These are phyloP conservation scores for Hyparrhenia diplandra DNA, from an alignment of 176 grass and related monocot genomes.

Conservation along the genomic window DNA sequence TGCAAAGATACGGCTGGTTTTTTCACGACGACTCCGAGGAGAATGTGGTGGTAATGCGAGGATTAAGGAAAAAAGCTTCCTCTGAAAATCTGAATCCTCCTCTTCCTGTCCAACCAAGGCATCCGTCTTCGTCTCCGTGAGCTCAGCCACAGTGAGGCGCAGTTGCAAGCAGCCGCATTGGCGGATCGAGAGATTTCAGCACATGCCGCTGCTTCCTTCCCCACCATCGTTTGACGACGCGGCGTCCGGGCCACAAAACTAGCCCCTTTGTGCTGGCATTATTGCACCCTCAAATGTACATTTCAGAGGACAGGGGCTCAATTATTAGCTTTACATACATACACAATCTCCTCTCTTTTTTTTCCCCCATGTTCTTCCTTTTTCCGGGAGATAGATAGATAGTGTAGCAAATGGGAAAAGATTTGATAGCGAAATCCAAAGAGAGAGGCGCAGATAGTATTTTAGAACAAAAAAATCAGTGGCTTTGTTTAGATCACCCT, in stretches of 20 bases:
- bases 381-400: too few relatives aligned
- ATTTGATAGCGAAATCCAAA: constrained; percentile 8
- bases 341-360: background rate
- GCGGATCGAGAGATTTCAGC: background rate
- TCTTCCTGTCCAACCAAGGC: background rate
- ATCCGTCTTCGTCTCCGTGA: constrained; percentile 7
- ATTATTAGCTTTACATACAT: background rate
- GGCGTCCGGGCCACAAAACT: background rate
- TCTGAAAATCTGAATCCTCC: background rate
- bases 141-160: constrained; percentile 32
- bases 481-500: too few relatives aligned
- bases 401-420: background rate
- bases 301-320: constrained; percentile 9
- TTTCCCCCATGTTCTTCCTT: background rate
- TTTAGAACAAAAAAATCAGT: too few relatives aligned
- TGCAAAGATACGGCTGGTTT: background rate
- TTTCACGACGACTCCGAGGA: background rate
- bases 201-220: constrained; percentile 36
- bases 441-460: too few relatives aligned
- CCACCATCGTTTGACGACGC: background rate
- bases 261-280: background rate
- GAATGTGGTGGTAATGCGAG: background rate
- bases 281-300: constrained; percentile 11
- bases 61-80: constrained; percentile 2
- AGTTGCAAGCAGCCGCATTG: background rate